These are phyloP conservation scores for Pseudocercospora musae DNA, from an alignment of 2,329 filamentous ascomycete species.

Conservation along the genomic window DNA sequence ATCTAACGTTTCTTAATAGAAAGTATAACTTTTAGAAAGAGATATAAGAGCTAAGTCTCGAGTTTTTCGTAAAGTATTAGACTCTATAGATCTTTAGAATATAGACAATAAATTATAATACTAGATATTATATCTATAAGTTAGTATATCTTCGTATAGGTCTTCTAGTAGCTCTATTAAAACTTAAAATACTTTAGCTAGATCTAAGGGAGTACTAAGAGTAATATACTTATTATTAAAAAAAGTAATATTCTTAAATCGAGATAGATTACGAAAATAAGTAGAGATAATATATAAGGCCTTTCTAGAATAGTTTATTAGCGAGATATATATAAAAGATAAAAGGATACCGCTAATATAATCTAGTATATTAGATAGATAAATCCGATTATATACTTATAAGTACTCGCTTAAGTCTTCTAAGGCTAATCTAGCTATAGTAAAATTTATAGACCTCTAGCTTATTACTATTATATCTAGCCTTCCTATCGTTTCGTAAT, in stretches of 20 bases:
- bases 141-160: background rate
- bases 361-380: constrained; percentile 17
- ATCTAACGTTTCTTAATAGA: constrained; percentile 1
- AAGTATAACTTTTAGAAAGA: constrained; percentile 18
- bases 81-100: background rate
- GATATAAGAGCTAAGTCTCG: constrained; percentile 9
- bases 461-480: too few relatives aligned
- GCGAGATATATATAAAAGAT: background rate
- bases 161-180: background rate
- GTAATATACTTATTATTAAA: constrained; percentile 13
- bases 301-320: constrained; percentile 1
- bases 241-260: background rate
- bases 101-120: background rate
- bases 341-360: constrained; percentile 11
- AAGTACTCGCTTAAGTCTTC: background rate
- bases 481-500: background rate
- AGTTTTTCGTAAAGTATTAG: constrained; percentile 1
- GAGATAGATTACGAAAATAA: constrained; percentile 9
- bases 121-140: constrained; percentile 2
- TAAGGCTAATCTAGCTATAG: background rate
- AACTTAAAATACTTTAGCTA: constrained; percentile 8
- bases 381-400: constrained; percentile 12
- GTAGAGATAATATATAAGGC: constrained; percentile 5
- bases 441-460: too few relatives aligned
- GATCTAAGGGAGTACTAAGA: constrained; percentile 1